These are phyloP conservation scores for Dactylellina leptospora DNA, from an alignment of 2,329 filamentous ascomycete genomes.

Conservation along the genomic window DNA sequence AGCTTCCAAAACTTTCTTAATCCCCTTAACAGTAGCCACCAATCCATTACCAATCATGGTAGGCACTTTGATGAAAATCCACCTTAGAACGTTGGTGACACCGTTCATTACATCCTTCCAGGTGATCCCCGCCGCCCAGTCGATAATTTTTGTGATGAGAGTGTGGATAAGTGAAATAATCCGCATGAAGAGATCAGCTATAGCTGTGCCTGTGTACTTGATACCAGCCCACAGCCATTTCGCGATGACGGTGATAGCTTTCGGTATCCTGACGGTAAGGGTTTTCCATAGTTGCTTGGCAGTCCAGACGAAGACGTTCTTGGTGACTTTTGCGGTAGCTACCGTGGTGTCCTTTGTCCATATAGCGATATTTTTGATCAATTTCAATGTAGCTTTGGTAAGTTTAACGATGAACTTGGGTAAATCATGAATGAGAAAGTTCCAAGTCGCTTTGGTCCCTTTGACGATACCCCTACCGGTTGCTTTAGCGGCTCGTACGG, in stretches of 20 bases:
- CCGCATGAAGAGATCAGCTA: constrained; percentile 60
- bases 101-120: constrained; percentile 60
- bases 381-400: constrained; percentile 32
- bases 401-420: constrained; percentile 22
- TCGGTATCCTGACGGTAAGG: constrained; percentile 53
- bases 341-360: constrained; percentile 27
- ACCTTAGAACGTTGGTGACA: constrained; percentile 59
- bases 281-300: constrained; percentile 26
- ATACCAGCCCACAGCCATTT: constrained; percentile 60
- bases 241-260: constrained; percentile 61
- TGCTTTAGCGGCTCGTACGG: constrained; percentile 20
- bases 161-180: constrained; percentile 59
- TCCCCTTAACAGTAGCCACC: constrained; percentile 21
- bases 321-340: constrained; percentile 26
- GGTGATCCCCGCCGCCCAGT: constrained; percentile 60
- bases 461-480: constrained; percentile 21
- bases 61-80: constrained; percentile 38
- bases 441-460: constrained; percentile 36
- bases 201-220: constrained; percentile 20
- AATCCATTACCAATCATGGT: constrained; percentile 21
- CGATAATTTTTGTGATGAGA: constrained; percentile 59
- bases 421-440: constrained; percentile 33
- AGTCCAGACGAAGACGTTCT: constrained; percentile 25
- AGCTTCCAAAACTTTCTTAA: constrained; percentile 35
- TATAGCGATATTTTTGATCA: constrained; percentile 31